Evolutionary conservation across 371 early-diverging fungal species (phyloP).

Genomic region (Saksenaea vasiformis): DNA sequence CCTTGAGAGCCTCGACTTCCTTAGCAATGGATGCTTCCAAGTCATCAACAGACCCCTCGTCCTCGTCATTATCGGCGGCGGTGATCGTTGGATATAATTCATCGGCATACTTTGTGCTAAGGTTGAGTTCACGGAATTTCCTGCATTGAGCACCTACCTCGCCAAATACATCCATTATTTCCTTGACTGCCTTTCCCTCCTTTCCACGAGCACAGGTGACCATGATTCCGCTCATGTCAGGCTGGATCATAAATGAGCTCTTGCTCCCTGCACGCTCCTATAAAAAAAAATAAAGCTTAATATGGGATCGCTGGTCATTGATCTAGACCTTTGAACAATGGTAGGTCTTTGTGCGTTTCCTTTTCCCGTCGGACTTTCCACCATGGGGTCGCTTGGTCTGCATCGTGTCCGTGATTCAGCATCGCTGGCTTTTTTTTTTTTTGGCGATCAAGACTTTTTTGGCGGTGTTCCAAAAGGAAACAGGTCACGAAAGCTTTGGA

Average conservation of each 20-base stretch:
- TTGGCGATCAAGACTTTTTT: neutral
- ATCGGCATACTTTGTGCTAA: conserved; percentile 52
- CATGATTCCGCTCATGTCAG: conserved; percentile 67
- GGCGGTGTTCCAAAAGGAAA: conserved; percentile 2
- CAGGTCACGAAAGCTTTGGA: neutral
- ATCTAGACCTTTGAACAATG: conserved; percentile 22
- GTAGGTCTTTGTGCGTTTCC: conserved; percentile 17
- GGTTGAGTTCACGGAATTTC: neutral
- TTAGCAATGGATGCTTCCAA: conserved; percentile 70
- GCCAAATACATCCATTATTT: conserved; percentile 59
- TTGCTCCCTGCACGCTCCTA: conserved; percentile 20
- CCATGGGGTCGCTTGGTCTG: conserved; percentile 1
- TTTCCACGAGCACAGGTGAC: conserved; percentile 62
- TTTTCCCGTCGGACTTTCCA: neutral
- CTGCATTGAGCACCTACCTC: conserved; percentile 39
- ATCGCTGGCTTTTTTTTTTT: neutral
- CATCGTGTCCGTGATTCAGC: neutral
- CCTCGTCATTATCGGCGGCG: conserved; percentile 22
- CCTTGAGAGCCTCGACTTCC: conserved; percentile 64
- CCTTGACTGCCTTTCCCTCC: conserved; percentile 59
- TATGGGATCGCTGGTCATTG: neutral
- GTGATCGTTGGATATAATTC: conserved; percentile 45
- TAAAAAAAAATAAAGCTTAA: neutral
- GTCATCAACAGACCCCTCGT: conserved; percentile 47
- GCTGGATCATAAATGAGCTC: conserved; percentile 49